Base-by-base conservation (phyloP, 1,139 yeast genomes). In the Nadsonia commutata region DNA sequence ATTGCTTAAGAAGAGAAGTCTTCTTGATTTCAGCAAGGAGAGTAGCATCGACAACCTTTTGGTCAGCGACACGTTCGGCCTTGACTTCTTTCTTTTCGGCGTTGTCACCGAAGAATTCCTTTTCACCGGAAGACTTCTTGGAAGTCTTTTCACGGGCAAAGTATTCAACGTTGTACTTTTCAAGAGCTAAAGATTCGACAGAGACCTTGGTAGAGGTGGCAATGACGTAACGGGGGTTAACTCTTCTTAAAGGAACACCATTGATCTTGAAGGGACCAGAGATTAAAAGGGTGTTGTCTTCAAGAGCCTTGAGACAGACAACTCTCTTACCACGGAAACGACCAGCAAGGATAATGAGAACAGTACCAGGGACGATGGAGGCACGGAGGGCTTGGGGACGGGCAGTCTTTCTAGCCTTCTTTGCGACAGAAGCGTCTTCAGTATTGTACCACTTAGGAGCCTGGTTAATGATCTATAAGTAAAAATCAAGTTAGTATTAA, bases 261-360 rank as follows among this genome's bases (percentile, higher is more conserved):
- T 93, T 93, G 64, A 90, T 85, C 81, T 90, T 93, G 95, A 90
- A 93, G 66, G 99, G 99, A 68, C 99, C 99, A 53, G 96, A 74
- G 56, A 90, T 95, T 68, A 90, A 83, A 66, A 93, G 78, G 57
- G 97, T 90, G 88, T 84, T 85, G 80, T 93, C 98, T 75, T 86
- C 97, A 68, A 93, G 80, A 73, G 81, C 74, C 83, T 90, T 90
- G 70, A 90, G 81, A 86, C 82, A 84, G 55, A 90, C 97, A 63
- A 90, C 98, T 77, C 99, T 90, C 86, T 90, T 93, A 70, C 99
- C 99, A 76, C 98, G 84, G 95, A 86, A 90, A 75, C 96, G 88
- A 70, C 99, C 98, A 65, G 98, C 97, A 71, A 93, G 80, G 70
- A 90, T 78, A 72, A 90, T 90, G 70, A 90, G 78, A 62, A 90